Evolutionary conservation across 495 filamentous ascomycete genomes (phyloP).

Genomic region (Echria macrotheca): DNA sequence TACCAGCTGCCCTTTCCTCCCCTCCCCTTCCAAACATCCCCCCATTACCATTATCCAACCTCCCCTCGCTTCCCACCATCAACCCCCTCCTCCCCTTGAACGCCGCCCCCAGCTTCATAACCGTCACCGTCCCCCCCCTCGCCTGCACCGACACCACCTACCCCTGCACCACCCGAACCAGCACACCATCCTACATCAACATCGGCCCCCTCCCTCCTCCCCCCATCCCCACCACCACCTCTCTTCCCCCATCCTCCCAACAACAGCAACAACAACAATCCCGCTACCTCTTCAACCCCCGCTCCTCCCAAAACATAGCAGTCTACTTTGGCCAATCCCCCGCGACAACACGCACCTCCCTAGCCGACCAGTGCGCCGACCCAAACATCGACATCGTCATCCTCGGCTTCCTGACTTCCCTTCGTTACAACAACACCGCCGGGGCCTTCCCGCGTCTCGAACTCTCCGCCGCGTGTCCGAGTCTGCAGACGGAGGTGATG

Average conservation of each 20-base stretch:
- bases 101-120: neutral
- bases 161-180: neutral
- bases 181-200: conserved; percentile 1
- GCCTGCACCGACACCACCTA: neutral
- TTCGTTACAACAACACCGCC: neutral
- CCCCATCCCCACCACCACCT: neutral
- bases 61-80: no score
- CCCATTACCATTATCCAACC: no score
- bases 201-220: conserved; percentile 4
- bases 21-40: no score
- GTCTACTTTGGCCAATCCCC: conserved; percentile 14
- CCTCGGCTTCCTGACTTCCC: conserved; percentile 16
- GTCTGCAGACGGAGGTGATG: conserved; percentile 6
- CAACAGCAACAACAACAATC: no score
- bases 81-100: neutral
- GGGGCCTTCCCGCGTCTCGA: conserved; percentile 12
- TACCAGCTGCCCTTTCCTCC: neutral
- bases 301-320: conserved; percentile 7
- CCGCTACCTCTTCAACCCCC: conserved; percentile 12
- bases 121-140: neutral
- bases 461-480: conserved; percentile 2
- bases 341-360: neutral
- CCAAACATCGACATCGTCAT: conserved; percentile 19
- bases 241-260: neutral
- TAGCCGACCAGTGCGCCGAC: conserved; percentile 13